Percentiles rank a stretch among this genome's conserved stretches.
These are phyloP conservation scores for Mucor plumbeus DNA, from an alignment of 371 early-diverging fungal species.

Conservation along the genomic window DNA sequence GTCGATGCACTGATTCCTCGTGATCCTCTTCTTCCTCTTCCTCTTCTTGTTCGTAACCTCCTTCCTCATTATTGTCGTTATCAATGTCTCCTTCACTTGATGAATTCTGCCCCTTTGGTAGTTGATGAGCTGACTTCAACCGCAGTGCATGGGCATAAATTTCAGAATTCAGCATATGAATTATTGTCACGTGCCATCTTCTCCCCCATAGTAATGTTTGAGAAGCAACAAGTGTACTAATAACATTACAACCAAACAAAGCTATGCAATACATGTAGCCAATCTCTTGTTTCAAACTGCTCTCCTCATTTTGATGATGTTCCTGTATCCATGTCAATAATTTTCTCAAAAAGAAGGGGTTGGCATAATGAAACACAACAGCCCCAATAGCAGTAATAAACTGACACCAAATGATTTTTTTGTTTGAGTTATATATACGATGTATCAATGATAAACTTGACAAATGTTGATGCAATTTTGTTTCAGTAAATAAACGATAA, in stretches of 20 bases:
- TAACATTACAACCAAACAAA: slow-evolving; percentile 59
- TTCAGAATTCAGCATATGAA: slow-evolving; percentile 61
- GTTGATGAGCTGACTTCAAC: slow-evolving; percentile 20
- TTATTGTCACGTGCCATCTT: slow-evolving; percentile 62
- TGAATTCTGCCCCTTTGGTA: not conserved
- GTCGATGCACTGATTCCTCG: slow-evolving; percentile 57
- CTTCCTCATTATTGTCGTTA: not conserved
- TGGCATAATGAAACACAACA: slow-evolving; percentile 60
- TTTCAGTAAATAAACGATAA: slow-evolving; percentile 34
- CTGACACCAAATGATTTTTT: slow-evolving; percentile 42
- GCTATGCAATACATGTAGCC: slow-evolving; percentile 58
- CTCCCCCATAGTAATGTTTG: slow-evolving; percentile 66
- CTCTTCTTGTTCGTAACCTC: slow-evolving; percentile 19
- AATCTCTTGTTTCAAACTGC: slow-evolving; percentile 29
- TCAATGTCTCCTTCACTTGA: not conserved
- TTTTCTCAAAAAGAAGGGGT: slow-evolving; percentile 55
- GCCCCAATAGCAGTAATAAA: slow-evolving; percentile 57
- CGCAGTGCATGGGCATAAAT: slow-evolving; percentile 60
- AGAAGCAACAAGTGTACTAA: slow-evolving; percentile 60
- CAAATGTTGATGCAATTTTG: not conserved
- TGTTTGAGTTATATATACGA: slow-evolving; percentile 44
- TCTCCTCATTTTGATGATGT: slow-evolving; percentile 26
- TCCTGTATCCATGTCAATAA: slow-evolving; percentile 55
- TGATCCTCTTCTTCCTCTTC: slow-evolving; percentile 23
- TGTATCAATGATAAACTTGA: slow-evolving; percentile 9